Base-by-base conservation (phyloP, 805 yeast species). In the Yarrowia sp. region DNA sequence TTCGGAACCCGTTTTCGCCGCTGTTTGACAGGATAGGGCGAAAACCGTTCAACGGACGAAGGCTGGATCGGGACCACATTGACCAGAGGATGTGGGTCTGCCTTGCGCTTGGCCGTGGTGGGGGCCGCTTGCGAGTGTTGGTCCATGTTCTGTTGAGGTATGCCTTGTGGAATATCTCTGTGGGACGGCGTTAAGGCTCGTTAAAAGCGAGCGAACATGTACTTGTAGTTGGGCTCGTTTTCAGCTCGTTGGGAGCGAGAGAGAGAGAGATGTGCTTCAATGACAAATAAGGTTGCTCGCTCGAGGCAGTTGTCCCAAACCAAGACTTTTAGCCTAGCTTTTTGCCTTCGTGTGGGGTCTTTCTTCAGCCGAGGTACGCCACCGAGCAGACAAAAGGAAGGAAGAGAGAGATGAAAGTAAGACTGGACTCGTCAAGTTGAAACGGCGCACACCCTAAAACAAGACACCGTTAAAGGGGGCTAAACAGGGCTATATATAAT, bases 1-100 rank as follows among this genome's bases (percentile, higher is more conserved):
- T 58, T 58, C 32, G 63, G 63, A 5, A 58, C 51, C 30, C 63
- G 63, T 41, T 43, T 58, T 9, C 63, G 21, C 1, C 63, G 38
- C 24, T 58, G 36, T 30, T 58, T 58, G 22, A 21, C 33, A n/a
- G 63, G 63, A 16, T 58, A 54, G 36, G 33, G 61, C 35, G 46
- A 36, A 19, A 54, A 54, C 2, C 61, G 61, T 10, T 54, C 46
- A 8, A 11, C 14, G 14, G 33, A 5, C 4, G 33, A 8, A 2
- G 61, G 61, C 19, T 26, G 61, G 35, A 54, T 54, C 8, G 61
- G 61, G 26, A 54, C 61, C 35, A 54, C 61, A 17, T 24, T 26
- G 14, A 54, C 61, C 44, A 54, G 11, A 3, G 61, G 61, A 19
- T n/a, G 36, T 14, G 61, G 38, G 38, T n/a, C 38, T 16, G 38